Base-by-base conservation (phyloP, 495 filamentous ascomycete species). In the Parachaetomium inaequale region DNA sequence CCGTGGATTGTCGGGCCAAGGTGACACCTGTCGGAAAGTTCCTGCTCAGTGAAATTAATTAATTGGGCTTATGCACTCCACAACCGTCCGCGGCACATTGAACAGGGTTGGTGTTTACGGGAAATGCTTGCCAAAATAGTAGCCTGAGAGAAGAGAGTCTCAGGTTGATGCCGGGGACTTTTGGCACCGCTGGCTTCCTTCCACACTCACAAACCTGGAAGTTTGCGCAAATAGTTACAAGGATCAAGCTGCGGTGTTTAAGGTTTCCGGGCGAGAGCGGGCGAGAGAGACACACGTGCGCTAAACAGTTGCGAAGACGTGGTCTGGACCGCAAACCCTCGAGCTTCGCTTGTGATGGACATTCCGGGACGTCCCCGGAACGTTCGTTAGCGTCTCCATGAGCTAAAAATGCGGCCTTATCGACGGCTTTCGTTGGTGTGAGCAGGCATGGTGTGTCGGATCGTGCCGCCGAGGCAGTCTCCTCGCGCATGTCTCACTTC, bases 31-130 rank as follows among this genome's bases (percentile, higher is more conserved):
- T 17, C 28, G 49, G 49, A n/a, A 52, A 31, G 46, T 19, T 11
- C 12, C 49, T 52, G 26, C 26, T 31, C 5, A 19, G 28, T 17
- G 32, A 23, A 17, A 55, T 55, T 55, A 38, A 55, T 40, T 55
- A 40, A 38, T 40, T 40, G 40, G 52, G 31, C 34, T 55, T 38
- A 55, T 55, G 52, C 52, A 32, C 52, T 40, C 52, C 52, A 53
- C 50, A 34, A 53, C 29, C 14, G n/a, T 53, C 17, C 50, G 23
- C 23, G 21, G 31, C 40, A 43, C 1, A 29, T 21, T 23, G 52
- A 55, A 7, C 50, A 34, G 50, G 50, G 50, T 51, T 51, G 45
- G 14, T 47, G n/a, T 43, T 43, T 46, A 17, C n/a, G n/a, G 43
- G n/a, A 19, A 23, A 46, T 23, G 19, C 32, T 36, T 5, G 32